Conservation (phyloP, 257 asterid genomes). For the Rubia yunnanensis region DNA sequence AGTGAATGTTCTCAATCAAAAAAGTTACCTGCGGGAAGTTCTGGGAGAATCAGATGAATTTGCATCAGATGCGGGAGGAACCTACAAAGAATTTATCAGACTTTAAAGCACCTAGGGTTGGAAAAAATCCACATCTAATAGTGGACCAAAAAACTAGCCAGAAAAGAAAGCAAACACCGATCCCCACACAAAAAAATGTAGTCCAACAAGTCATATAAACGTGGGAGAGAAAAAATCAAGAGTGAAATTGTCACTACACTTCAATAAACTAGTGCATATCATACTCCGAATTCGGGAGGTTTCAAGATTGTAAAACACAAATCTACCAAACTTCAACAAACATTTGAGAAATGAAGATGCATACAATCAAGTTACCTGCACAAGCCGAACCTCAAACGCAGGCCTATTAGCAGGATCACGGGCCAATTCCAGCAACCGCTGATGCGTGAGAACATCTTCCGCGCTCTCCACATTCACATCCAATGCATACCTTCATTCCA, state of each 20-base stretch:
- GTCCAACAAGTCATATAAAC: not conserved
- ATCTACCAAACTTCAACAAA: not conserved
- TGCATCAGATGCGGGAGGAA: conserved; percentile 51
- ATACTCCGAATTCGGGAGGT: not conserved
- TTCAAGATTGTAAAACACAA: not conserved
- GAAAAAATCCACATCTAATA: not conserved
- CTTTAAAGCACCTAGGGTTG: not conserved
- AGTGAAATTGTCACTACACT: not conserved
- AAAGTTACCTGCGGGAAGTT: conserved; percentile 30
- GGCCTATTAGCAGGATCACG: conserved; percentile 85
- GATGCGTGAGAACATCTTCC: conserved; percentile 91
- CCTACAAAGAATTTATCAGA: conserved; percentile 34
- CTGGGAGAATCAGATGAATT: conserved; percentile 42
- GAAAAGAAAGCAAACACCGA: not conserved
- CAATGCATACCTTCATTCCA: conserved; percentile 68
- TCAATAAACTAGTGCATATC: not conserved
- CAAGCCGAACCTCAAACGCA: conserved; percentile 86
- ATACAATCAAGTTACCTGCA: conserved; percentile 51
- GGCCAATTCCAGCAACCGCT: conserved; percentile 70
- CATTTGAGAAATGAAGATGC: not conserved
- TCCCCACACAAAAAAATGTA: not conserved
- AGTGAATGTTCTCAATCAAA: not conserved
- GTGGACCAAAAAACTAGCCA: not conserved
- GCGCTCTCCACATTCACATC: conserved; percentile 97
- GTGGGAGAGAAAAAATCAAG: not conserved